Evolutionary conservation across 257 asterid species (phyloP).

Genomic region (Rubia yunnanensis): DNA sequence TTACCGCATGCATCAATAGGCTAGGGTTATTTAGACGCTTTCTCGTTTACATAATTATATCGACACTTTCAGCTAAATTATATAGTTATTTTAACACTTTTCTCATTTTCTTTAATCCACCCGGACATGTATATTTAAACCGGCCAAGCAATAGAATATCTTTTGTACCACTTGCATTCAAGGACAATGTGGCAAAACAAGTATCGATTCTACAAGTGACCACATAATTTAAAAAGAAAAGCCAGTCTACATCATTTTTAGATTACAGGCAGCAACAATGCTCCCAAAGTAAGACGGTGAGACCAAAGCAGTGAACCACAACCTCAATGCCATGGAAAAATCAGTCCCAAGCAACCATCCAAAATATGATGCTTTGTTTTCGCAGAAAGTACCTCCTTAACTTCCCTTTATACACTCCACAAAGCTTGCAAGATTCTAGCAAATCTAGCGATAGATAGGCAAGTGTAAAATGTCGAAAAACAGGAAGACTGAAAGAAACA

Average conservation of each 20-base stretch:
- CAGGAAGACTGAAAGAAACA: constrained; percentile 22
- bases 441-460: neutral
- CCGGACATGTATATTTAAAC: no score
- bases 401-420: constrained; percentile 21
- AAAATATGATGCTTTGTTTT: constrained; percentile 18
- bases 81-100: no score
- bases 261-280: constrained; percentile 20
- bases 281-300: constrained; percentile 22
- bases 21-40: no score
- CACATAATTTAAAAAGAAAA: neutral
- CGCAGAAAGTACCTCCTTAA: constrained; percentile 1
- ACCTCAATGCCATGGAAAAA: constrained; percentile 25
- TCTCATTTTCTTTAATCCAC: no score
- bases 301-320: constrained; percentile 39
- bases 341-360: constrained; percentile 18
- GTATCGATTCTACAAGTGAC: no score
- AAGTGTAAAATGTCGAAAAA: constrained; percentile 25
- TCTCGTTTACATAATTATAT: no score
- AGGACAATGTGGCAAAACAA: no score
- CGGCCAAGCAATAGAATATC: no score
- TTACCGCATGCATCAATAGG: no score
- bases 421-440: neutral
- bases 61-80: no score
- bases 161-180: no score
- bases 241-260: neutral